These are phyloP conservation scores for Rhizoctonia solani DNA, from an alignment of 1,284 basidiomycete genomes.

Conservation along the genomic window DNA sequence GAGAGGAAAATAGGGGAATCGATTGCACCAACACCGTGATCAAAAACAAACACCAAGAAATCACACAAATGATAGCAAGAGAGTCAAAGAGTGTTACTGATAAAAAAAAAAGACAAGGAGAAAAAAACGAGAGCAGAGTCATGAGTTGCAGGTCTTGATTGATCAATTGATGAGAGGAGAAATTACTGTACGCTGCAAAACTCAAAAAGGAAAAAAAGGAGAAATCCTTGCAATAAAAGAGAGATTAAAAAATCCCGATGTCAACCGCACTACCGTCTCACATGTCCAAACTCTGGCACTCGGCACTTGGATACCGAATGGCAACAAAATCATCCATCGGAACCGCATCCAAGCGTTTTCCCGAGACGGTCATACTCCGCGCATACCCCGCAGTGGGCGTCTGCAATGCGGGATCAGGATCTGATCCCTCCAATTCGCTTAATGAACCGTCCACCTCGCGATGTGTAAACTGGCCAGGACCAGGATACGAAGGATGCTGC, in stretches of 20 bases:
- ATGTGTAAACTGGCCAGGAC: not conserved
- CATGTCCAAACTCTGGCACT: constrained; percentile 29
- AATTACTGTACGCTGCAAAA: constrained; percentile 25
- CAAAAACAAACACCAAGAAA: constrained; percentile 10
- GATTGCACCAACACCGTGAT: constrained; percentile 8
- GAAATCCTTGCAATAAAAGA: not conserved
- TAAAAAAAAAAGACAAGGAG: constrained; percentile 11
- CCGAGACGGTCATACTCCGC: constrained; percentile 18
- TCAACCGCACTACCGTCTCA: not conserved
- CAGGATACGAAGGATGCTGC: too few relatives aligned
- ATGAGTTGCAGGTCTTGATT: constrained; percentile 6
- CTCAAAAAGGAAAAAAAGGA: not conserved
- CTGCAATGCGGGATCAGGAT: constrained; percentile 17
- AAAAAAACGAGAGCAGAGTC: constrained; percentile 7
- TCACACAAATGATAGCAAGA: not conserved
- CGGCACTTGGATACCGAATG: constrained; percentile 28
- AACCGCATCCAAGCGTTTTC: constrained; percentile 18
- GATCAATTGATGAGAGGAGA: too few relatives aligned
- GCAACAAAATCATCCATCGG: constrained; percentile 29
- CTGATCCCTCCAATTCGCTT: constrained; percentile 22
- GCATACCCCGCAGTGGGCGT: constrained; percentile 23
- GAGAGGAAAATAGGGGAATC: constrained; percentile 13
- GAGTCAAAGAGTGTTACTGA: too few relatives aligned
- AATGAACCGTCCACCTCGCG: constrained; percentile 18
- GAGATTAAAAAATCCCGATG: constrained; percentile 12